A percentile compares a stretch with the other conserved stretches of the same genome.
Evolutionary conservation across 2,329 filamentous ascomycete species (phyloP).

Genomic region (Zymoseptoria ardabiliae): DNA sequence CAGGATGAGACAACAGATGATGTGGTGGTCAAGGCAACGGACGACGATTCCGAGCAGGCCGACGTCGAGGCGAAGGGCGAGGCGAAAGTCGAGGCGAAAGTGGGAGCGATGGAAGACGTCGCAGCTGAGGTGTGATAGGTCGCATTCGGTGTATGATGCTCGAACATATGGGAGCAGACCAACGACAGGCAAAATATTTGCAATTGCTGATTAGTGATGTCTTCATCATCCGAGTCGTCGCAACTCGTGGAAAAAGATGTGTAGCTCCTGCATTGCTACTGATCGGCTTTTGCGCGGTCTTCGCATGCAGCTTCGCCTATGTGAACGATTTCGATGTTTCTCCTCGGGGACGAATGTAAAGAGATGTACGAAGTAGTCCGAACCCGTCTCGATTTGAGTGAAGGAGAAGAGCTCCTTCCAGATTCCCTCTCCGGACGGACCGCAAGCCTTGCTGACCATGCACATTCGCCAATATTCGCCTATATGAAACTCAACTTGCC

Average conservation of each 20-base stretch:
- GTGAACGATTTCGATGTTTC: background rate
- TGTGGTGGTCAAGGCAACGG: background rate
- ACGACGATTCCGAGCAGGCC: background rate
- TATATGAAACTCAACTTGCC: background rate
- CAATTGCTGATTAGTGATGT: background rate
- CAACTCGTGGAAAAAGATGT: background rate
- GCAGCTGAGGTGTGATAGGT: background rate
- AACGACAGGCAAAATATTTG: too few species aligned
- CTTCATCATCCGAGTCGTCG: background rate
- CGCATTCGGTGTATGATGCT: too few species aligned
- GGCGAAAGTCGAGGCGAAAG: background rate
- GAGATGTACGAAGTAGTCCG: background rate
- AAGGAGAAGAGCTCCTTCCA: background rate
- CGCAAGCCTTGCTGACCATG: background rate
- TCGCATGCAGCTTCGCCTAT: background rate
- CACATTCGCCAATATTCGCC: background rate
- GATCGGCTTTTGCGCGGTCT: too few species aligned
- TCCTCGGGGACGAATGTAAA: background rate
- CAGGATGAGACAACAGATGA: background rate
- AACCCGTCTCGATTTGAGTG: background rate
- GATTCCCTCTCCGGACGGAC: background rate
- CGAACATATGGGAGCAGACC: too few species aligned
- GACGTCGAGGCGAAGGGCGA: too few species aligned
- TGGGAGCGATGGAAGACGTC: background rate
- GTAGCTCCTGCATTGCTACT: background rate